Evolutionary conservation across 2,329 filamentous ascomycete genomes (phyloP).

Genomic region (Albophoma yamanashiensis): DNA sequence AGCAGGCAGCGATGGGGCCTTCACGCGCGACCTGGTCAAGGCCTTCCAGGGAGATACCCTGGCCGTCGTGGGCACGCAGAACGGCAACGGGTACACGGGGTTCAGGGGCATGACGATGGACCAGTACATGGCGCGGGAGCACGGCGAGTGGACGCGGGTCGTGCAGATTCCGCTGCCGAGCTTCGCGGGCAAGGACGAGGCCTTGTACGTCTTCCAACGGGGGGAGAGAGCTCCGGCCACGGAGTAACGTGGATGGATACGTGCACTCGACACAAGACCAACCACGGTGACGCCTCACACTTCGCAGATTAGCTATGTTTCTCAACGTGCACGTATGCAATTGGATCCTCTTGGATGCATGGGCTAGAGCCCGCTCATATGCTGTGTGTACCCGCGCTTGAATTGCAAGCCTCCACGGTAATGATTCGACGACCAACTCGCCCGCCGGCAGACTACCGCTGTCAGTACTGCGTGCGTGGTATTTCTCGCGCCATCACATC

Average conservation of each 20-base stretch:
- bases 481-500: background rate
- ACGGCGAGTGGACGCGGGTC: conserved; percentile 45
- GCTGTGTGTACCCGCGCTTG: too few relatives aligned
- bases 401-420: too few relatives aligned
- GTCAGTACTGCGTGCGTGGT: too few relatives aligned
- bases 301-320: too few relatives aligned
- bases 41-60: conserved; percentile 54
- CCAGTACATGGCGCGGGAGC: conserved; percentile 51
- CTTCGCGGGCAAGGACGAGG: conserved; percentile 70
- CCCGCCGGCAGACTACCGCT: background rate
- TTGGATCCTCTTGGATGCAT: too few relatives aligned
- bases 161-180: conserved; percentile 59
- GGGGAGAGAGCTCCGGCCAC: conserved; percentile 24
- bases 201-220: conserved; percentile 54
- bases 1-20: conserved; percentile 54
- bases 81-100: conserved; percentile 62
- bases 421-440: background rate
- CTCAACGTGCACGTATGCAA: too few relatives aligned
- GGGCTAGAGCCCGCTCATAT: too few relatives aligned
- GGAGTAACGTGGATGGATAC: background rate
- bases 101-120: conserved; percentile 55
- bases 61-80: conserved; percentile 66
- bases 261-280: background rate
- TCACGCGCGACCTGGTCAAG: conserved; percentile 51
- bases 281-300: too few relatives aligned